phyloP scores from a whole-genome alignment of 1,139 yeast genomes.

The Blastobotrys petasosporus region DNA sequence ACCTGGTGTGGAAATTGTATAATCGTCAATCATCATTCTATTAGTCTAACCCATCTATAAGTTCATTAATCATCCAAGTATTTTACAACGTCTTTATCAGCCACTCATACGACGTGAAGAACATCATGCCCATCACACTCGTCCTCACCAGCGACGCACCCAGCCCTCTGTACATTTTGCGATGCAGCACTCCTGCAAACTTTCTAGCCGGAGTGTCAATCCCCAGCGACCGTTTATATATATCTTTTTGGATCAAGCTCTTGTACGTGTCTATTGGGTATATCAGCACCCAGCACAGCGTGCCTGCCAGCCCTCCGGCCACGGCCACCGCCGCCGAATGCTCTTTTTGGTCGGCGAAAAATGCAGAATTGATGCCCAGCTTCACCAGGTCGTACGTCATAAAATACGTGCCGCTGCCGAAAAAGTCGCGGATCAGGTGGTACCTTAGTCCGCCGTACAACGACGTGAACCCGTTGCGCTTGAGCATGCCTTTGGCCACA shows the following conservation, averaged over 20 bases:
- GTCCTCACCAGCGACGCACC: slow-evolving; percentile 70
- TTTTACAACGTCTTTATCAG: slow-evolving; percentile 17
- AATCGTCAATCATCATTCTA: not conserved
- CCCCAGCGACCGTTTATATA: slow-evolving; percentile 59
- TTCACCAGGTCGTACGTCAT: slow-evolving; percentile 70
- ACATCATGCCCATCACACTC: slow-evolving; percentile 65
- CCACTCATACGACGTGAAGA: slow-evolving; percentile 65
- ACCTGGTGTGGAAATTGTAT: no score
- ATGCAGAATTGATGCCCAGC: slow-evolving; percentile 25
- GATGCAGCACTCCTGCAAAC: slow-evolving; percentile 30
- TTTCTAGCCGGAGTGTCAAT: slow-evolving; percentile 39
- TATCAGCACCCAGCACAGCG: slow-evolving; percentile 62
- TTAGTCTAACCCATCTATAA: not conserved
- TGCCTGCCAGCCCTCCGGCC: slow-evolving; percentile 80
- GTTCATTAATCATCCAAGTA: not conserved
- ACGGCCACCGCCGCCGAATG: slow-evolving; percentile 43
- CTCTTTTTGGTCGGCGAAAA: slow-evolving; percentile 18
- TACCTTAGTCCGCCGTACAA: slow-evolving; percentile 67
- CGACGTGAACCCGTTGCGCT: slow-evolving; percentile 55
- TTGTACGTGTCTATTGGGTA: slow-evolving; percentile 81
- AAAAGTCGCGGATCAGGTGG: slow-evolving; percentile 59
- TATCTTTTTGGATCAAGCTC: slow-evolving; percentile 66
- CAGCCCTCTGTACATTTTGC: slow-evolving; percentile 65
- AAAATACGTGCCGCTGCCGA: slow-evolving; percentile 70
- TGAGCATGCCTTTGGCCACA: slow-evolving; percentile 48